Percentiles rank a stretch among this genome's conserved stretches.
These are phyloP conservation scores for Xylaria intraflava DNA, from an alignment of 495 filamentous ascomycete genomes.

Conservation along the genomic window DNA sequence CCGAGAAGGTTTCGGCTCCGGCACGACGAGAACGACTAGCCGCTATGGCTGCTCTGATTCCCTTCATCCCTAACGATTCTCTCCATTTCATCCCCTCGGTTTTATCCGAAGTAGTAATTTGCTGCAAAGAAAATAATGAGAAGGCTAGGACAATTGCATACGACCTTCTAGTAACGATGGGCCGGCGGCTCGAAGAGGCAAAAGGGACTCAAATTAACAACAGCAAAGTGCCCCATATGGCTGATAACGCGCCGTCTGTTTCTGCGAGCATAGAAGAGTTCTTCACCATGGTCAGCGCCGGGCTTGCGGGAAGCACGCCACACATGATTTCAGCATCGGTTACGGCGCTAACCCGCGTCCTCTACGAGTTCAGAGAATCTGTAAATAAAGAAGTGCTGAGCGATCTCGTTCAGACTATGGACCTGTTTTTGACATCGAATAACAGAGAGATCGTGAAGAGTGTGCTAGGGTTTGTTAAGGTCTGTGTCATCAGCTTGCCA, in stretches of 20 bases:
- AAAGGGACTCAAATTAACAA: conserved; percentile 72
- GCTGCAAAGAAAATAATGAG: conserved; percentile 95
- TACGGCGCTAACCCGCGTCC: conserved; percentile 80
- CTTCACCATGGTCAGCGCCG: conserved; percentile 96
- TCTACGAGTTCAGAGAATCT: conserved; percentile 75
- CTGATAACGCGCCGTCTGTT: conserved; percentile 66
- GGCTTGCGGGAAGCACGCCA: conserved; percentile 80
- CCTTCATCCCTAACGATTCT: conserved; percentile 63
- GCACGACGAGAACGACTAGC: conserved; percentile 76
- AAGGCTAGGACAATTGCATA: conserved; percentile 83
- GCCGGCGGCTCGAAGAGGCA: conserved; percentile 61
- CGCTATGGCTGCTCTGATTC: conserved; percentile 71
- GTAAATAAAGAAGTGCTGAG: conserved; percentile 49
- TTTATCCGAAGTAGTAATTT: conserved; percentile 86
- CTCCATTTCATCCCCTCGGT: conserved; percentile 90
- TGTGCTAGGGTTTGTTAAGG: conserved; percentile 93
- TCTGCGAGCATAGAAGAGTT: conserved; percentile 83
- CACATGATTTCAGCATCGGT: conserved; percentile 95
- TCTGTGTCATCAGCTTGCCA: conserved; percentile 79
- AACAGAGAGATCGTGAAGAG: conserved; percentile 93
- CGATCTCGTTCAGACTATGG: conserved; percentile 85
- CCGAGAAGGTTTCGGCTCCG: conserved; percentile 76
- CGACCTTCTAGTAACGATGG: conserved; percentile 83
- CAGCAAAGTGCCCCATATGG: conserved; percentile 78
- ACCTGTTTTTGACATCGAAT: conserved; percentile 87